Conservation (phyloP, 306 rosid genomes). For the Castanea mollissima region DNA sequence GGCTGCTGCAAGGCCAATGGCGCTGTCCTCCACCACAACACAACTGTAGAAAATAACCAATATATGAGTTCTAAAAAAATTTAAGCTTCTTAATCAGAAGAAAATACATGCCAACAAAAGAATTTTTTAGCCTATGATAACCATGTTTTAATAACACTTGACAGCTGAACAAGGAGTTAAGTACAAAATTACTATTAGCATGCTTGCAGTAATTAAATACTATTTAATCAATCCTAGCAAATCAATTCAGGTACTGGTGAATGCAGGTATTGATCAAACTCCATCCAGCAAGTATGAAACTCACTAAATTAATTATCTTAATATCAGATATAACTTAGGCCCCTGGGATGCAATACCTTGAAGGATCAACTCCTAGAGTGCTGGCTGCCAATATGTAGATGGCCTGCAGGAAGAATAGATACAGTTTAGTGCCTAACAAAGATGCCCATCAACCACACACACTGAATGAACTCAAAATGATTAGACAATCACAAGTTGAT, state of each 20-base stretch:
- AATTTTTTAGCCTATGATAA: not conserved
- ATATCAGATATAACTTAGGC: constrained; percentile 12
- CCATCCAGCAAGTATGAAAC: constrained; percentile 16
- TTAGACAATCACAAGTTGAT: not conserved
- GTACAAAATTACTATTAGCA: constrained; percentile 13
- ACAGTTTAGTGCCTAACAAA: constrained; percentile 11
- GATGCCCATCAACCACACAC: constrained; percentile 8
- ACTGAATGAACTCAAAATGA: not conserved
- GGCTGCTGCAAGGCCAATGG: constrained; percentile 96
- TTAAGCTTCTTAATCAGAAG: constrained; percentile 3
- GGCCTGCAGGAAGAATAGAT: constrained; percentile 62
- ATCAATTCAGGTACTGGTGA: constrained; percentile 5
- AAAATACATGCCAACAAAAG: not conserved
- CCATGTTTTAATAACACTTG: not conserved
- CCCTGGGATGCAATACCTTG: constrained; percentile 54
- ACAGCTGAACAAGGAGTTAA: not conserved
- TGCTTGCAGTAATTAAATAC: not conserved
- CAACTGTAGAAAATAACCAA: constrained; percentile 53
- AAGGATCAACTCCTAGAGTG: constrained; percentile 84
- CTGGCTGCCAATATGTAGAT: constrained; percentile 80
- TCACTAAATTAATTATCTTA: constrained; percentile 12
- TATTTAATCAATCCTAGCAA: not conserved
- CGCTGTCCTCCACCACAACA: constrained; percentile 94
- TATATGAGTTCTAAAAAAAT: constrained; percentile 11
- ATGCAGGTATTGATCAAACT: constrained; percentile 8